phyloP scores from a whole-genome alignment of 108 stramenopile genomes.

The Pinguiococcus pyrenoidosus region DNA sequence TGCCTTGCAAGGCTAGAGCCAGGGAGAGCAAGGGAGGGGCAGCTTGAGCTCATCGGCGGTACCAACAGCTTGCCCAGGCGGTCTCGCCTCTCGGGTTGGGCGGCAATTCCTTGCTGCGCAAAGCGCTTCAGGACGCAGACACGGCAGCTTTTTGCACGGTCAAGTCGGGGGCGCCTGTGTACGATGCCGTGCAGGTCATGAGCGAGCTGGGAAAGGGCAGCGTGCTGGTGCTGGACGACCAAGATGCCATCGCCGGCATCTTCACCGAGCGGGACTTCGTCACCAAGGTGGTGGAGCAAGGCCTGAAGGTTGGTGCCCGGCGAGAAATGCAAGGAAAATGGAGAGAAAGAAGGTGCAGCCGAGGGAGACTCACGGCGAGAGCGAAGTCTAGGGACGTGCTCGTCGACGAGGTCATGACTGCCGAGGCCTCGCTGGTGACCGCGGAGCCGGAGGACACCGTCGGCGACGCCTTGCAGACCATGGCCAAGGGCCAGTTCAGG shows the following conservation, averaged over 20 bases:
- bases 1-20: too few species aligned
- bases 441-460: slow-evolving; percentile 45
- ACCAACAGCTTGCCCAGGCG: too few species aligned
- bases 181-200: neutral
- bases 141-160: too few species aligned
- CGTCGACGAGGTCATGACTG: slow-evolving; percentile 56
- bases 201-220: neutral
- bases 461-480: slow-evolving; percentile 49
- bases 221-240: slow-evolving; percentile 27
- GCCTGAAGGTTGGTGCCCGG: too few species aligned
- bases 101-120: too few species aligned
- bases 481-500: neutral
- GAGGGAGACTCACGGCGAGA: slow-evolving; percentile 27
- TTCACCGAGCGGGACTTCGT: slow-evolving; percentile 86
- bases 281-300: slow-evolving; percentile 4
- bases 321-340: too few species aligned
- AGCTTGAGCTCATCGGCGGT: too few species aligned
- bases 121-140: too few species aligned
- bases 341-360: slow-evolving; percentile 31
- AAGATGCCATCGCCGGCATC: slow-evolving; percentile 48
- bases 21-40: too few species aligned
- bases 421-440: slow-evolving; percentile 41
- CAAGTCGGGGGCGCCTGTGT: too few species aligned
- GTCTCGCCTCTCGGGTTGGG: too few species aligned
- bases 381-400: slow-evolving; percentile 46